These are phyloP conservation scores for Hypoxylon sp. DNA, from an alignment of 2,329 filamentous ascomycete genomes.

Conservation along the genomic window DNA sequence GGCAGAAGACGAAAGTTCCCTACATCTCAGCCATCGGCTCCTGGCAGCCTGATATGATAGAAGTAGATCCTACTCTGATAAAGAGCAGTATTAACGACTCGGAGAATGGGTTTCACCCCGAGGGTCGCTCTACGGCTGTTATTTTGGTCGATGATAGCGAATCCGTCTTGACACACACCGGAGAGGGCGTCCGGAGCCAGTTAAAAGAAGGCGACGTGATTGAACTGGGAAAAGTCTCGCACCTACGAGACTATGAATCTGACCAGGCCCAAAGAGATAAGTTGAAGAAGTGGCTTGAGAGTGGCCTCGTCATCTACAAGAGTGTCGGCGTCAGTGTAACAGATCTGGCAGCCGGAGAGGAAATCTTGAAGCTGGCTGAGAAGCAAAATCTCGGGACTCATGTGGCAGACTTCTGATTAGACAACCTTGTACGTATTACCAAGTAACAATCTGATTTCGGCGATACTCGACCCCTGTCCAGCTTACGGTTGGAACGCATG, in stretches of 20 bases:
- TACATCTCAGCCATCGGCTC: conserved; percentile 8
- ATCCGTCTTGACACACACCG: background rate
- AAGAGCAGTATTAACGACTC: background rate
- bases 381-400: background rate
- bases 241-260: background rate
- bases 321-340: conserved; percentile 7
- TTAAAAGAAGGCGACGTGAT: background rate
- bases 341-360: conserved; percentile 1
- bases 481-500: no score
- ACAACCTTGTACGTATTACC: no score
- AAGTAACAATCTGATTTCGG: no score
- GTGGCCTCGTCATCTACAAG: conserved; percentile 4
- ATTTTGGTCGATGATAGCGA: conserved; percentile 3
- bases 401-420: background rate
- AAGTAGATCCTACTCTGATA: background rate
- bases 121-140: background rate
- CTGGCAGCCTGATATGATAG: conserved; percentile 6
- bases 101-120: background rate
- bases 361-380: background rate
- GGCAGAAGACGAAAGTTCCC: background rate
- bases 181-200: background rate
- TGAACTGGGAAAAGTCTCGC: conserved; percentile 1
- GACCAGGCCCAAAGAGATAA: background rate
- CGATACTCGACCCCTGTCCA: no score
- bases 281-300: background rate